phyloP scores from a whole-genome alignment of 176 grass and related monocot species.

The Oryza glaberrima region DNA sequence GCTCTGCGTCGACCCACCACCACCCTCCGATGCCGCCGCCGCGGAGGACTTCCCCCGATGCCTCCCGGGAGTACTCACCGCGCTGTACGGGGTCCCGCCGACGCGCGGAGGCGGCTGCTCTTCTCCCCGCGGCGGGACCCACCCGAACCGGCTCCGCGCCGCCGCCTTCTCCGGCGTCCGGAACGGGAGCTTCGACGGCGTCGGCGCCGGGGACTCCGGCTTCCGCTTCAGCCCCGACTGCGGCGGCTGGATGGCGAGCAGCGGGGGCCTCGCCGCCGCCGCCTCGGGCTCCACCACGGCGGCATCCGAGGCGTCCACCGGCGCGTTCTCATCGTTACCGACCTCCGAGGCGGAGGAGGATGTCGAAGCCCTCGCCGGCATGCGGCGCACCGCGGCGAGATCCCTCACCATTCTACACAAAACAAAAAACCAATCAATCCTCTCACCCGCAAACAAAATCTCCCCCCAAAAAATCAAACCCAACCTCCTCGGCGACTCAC shows the following conservation, averaged over 20 bases:
- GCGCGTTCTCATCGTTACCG: conserved; percentile 59
- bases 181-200: conserved; percentile 65
- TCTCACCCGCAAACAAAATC: not conserved
- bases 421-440: not conserved
- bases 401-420: conserved; percentile 66
- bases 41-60: conserved; percentile 39
- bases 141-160: conserved; percentile 68
- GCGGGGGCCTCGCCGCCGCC: conserved; percentile 32
- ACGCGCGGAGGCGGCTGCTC: conserved; percentile 42
- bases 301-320: conserved; percentile 31
- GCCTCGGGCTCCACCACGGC: not conserved
- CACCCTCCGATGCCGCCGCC: conserved; percentile 44
- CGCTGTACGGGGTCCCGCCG: conserved; percentile 24
- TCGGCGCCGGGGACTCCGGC: conserved; percentile 55
- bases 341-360: conserved; percentile 26
- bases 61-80: conserved; percentile 53
- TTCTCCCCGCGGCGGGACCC: conserved; percentile 48
- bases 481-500: conserved; percentile 9
- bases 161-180: conserved; percentile 77
- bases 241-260: conserved; percentile 50
- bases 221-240: conserved; percentile 63
- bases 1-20: conserved; percentile 62
- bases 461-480: not conserved
- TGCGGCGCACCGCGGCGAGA: conserved; percentile 47
- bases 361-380: conserved; percentile 38